A percentile compares a stretch with the other conserved stretches of the same genome.
Evolutionary conservation across 2,329 filamentous ascomycete genomes (phyloP).

Genomic region (Xylariomycetidae sp.): DNA sequence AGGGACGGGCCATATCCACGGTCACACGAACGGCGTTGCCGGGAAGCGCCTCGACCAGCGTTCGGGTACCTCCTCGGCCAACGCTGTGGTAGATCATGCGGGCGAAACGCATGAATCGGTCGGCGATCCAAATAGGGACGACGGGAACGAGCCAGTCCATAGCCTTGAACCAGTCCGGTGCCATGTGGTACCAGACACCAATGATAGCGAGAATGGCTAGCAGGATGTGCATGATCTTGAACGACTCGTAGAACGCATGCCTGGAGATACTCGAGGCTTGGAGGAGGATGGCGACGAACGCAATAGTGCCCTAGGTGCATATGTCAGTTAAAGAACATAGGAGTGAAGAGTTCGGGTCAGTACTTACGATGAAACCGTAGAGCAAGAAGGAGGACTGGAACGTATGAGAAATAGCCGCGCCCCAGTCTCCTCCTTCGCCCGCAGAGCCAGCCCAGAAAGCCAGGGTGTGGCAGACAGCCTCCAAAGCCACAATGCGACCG

Average conservation of each 20-base stretch:
- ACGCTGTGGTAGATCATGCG: constrained; percentile 61
- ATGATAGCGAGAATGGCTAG: constrained; percentile 54
- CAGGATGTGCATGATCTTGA: constrained; percentile 66
- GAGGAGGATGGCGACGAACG: constrained; percentile 57
- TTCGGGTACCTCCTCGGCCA: constrained; percentile 59
- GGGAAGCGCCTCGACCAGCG: constrained; percentile 68
- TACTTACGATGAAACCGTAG: constrained; percentile 58
- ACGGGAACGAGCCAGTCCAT: constrained; percentile 54
- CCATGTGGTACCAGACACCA: constrained; percentile 61
- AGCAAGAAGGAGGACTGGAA: constrained; percentile 43
- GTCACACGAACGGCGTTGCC: constrained; percentile 71
- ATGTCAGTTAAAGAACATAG: constrained; percentile 7
- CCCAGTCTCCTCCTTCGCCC: constrained; percentile 42
- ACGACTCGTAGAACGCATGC: constrained; percentile 74
- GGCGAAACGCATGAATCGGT: constrained; percentile 54
- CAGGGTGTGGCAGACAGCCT: constrained; percentile 60
- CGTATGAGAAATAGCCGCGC: constrained; percentile 28
- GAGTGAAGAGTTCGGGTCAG: not conserved
- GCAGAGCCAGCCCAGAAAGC: constrained; percentile 48
- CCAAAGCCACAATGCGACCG: constrained; percentile 66
- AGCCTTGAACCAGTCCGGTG: constrained; percentile 49
- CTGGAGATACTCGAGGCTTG: constrained; percentile 66
- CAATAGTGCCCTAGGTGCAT: constrained; percentile 46
- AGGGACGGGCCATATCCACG: constrained; percentile 68
- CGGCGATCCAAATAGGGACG: constrained; percentile 60